Base-by-base conservation (phyloP, 345 rosid species). In the Trapa incisa region DNA sequence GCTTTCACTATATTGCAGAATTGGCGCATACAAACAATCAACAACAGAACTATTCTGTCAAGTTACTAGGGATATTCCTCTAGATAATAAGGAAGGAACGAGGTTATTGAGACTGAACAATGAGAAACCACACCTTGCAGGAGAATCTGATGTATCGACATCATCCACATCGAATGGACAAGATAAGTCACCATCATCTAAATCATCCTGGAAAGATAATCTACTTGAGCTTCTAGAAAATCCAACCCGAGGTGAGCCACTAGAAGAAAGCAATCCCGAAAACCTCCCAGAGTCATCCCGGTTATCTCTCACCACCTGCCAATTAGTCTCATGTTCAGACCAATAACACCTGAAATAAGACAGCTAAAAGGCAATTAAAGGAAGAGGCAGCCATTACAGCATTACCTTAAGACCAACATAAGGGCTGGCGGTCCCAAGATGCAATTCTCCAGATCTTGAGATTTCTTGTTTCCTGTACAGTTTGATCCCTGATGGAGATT, bases 121-220 rank as follows among this genome's bases (percentile, higher is more conserved):
- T 9, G 15, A 35, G 38, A 58, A 58, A 58, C 35, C 32, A 29
- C 69, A 89, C 98, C 91, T 85, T 80, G 74, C 72, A 37, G 72
- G 82, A 68, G 78, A 78, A 79, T 80, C 94, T 65, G 86, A 77
- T 43, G 74, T 72, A 3, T 89, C 96, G 42, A 85, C 85, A 75
- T 92, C 96, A 77, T 92, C 98, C 62, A 88, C 87, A 73, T 81
- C 96, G 57, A 92, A 89, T 73, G 96, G 96, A 78, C 96, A 86
- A 38, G 96, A 83, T 73, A 88, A 92, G 60, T 86, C 98, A 69
- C 82, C 77, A 75, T 88, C 91, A 74, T 89, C 96, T 65, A 76
- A 54, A 71, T 89, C 95, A 70, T 92, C 95, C 71, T 77, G 93
- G 66, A 84, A 86, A 69, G 98, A 92, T 48, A 89, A 79, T 79